Base-by-base conservation (phyloP, 164 flowering plant genomes). In the Chloranthus sessilifolius region DNA sequence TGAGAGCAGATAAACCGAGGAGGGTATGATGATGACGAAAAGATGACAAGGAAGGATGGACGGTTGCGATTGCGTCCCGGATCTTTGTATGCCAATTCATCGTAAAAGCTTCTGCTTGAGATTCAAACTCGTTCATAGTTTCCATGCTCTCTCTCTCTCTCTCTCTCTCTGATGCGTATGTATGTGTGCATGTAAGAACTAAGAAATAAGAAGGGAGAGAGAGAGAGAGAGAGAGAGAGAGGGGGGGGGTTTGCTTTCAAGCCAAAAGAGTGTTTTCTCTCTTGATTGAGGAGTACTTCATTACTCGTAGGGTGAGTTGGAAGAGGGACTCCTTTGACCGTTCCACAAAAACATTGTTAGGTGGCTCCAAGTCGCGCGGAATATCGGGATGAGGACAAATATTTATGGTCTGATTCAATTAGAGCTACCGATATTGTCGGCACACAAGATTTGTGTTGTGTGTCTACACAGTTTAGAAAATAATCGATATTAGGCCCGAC, bases 1-100 rank as follows among this genome's bases (percentile, higher is more conserved):
- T 74, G 1, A 67, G 25, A 0, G 64, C 62, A 12, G 65, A 62
- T 48, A 73, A 63, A 19, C 29, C 42, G 43, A 42, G 67, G n/a
- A 48, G 28, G 9, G 37, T 56, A 42, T 38, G 56, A 26, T 29
- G 28, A 17, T 23, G 21, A 25, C 11, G 7, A 21, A 15, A 53
- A 12, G 10, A 17, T 22, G 42, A 35, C 3, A 26, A 19, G 4
- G 35, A 24, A 10, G 53, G 34, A 38, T 17, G 34, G 14, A 11
- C 44, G 46, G 56, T 5, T 9, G 40, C 46, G 14, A 34, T 45
- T 40, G 58, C 47, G 46, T 58, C 58, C 16, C 45, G 40, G 33
- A 53, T 45, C 8, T 50, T 39, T 24, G 57, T 19, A 22, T 60
- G 51, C 37, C 56, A 47, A 26, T 34, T 16, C 33, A 29, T n/a